Percentiles rank a stretch among this genome's conserved stretches.
These are phyloP conservation scores for Acacia crassicarpa DNA, from an alignment of 306 rosid genomes.

Conservation along the genomic window DNA sequence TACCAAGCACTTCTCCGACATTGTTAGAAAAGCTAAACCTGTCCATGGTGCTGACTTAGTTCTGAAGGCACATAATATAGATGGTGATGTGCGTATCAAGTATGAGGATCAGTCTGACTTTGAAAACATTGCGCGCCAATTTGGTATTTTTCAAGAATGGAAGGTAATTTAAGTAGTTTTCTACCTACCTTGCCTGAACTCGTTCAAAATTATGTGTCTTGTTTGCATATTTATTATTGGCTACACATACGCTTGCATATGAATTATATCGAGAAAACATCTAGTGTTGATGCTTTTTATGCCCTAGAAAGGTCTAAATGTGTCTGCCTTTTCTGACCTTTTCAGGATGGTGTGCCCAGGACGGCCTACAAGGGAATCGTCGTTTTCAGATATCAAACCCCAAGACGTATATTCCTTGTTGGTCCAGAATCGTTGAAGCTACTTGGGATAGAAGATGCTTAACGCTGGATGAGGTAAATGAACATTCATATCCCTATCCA, in stretches of 20 bases:
- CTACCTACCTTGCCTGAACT: constrained; percentile 14
- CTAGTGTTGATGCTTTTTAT: not conserved
- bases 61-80: constrained; percentile 70
- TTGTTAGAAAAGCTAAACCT: constrained; percentile 68
- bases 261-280: not conserved
- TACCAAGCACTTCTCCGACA: constrained; percentile 55
- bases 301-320: constrained; percentile 16
- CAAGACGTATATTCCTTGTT: constrained; percentile 70
- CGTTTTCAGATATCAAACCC: constrained; percentile 70
- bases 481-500: not conserved
- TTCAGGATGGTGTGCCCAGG: constrained; percentile 94
- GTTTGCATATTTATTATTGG: constrained; percentile 2
- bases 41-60: constrained; percentile 65
- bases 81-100: constrained; percentile 68
- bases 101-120: constrained; percentile 70
- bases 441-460: constrained; percentile 60
- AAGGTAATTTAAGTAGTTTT: constrained; percentile 59
- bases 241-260: not conserved
- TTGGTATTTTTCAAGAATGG: constrained; percentile 96
- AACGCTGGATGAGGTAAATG: constrained; percentile 40
- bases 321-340: constrained; percentile 19
- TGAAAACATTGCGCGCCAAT: constrained; percentile 71
- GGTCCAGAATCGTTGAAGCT: constrained; percentile 71
- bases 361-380: constrained; percentile 91
- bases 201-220: not conserved